Conservation (phyloP, 2,329 filamentous ascomycete genomes). For the Colletotrichum sp. region DNA sequence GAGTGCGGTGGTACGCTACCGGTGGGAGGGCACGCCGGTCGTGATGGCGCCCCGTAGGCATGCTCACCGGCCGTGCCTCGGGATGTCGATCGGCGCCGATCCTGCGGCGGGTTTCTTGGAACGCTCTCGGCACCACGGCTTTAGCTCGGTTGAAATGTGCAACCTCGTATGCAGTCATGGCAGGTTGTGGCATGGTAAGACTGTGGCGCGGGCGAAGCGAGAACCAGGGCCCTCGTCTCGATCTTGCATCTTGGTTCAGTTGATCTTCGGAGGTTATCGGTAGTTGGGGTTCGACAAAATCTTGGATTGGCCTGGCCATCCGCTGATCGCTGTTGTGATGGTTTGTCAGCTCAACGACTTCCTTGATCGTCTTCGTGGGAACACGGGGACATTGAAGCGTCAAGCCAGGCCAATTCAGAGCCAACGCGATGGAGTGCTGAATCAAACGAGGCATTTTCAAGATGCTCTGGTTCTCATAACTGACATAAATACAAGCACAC, state of each 20-base stretch:
- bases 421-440: neutral
- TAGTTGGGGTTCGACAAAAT: constrained; percentile 3
- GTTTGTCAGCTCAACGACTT: neutral
- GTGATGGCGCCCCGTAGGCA: neutral
- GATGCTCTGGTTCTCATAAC: neutral
- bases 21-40: neutral
- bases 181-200: neutral
- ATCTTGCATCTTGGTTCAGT: constrained; percentile 11
- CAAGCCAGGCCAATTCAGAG: neutral
- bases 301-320: constrained; percentile 2
- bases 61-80: constrained; percentile 5
- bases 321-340: neutral
- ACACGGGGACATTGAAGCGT: neutral
- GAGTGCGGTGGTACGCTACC: neutral
- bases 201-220: constrained; percentile 1
- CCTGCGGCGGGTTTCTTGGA: neutral
- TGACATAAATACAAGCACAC: neutral
- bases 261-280: constrained; percentile 19
- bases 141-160: neutral
- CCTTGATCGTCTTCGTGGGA: neutral
- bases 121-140: neutral
- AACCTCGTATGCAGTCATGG: constrained; percentile 3
- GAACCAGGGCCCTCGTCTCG: neutral
- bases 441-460: neutral
- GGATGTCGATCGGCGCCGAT: constrained; percentile 18